Conservation (phyloP, 345 rosid genomes). For the Boechera stricta region DNA sequence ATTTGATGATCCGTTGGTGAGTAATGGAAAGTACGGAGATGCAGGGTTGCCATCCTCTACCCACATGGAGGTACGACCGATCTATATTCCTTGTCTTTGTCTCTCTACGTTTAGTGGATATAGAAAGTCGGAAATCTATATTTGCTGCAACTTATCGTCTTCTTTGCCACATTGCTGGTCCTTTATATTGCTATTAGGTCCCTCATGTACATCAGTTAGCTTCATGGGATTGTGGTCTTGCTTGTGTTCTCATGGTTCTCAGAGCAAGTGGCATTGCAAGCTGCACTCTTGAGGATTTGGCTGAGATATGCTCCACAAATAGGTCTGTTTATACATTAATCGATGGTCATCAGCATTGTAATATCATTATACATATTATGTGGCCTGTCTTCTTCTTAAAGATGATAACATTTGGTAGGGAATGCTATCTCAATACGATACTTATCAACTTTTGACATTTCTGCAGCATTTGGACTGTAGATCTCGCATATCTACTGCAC, state of each 20-base stretch:
- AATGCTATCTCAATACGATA: constrained; percentile 3
- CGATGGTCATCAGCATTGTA: neutral
- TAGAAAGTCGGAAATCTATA: neutral
- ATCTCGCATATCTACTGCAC: constrained; percentile 81
- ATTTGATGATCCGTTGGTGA: constrained; percentile 43
- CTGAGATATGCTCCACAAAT: constrained; percentile 71
- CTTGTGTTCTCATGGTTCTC: constrained; percentile 88
- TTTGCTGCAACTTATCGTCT: neutral
- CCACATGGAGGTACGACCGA: constrained; percentile 57
- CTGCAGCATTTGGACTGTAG: constrained; percentile 94
- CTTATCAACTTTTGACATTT: constrained; percentile 34
- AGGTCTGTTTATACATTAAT: constrained; percentile 55
- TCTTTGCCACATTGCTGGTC: constrained; percentile 5
- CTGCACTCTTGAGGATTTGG: constrained; percentile 64
- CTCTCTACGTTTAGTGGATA: constrained; percentile 1
- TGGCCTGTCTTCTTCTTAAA: neutral
- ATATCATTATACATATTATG: neutral
- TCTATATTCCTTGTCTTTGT: constrained; percentile 1
- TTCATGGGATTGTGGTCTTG: constrained; percentile 97
- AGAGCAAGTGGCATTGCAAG: constrained; percentile 65
- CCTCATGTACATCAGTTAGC: constrained; percentile 78
- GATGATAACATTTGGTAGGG: constrained; percentile 1
- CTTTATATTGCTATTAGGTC: constrained; percentile 54
- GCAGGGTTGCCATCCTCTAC: constrained; percentile 49
- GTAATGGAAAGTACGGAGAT: constrained; percentile 37